phyloP scores from a whole-genome alignment of 1,139 yeast genomes.

The Protomyces pachydermus region DNA sequence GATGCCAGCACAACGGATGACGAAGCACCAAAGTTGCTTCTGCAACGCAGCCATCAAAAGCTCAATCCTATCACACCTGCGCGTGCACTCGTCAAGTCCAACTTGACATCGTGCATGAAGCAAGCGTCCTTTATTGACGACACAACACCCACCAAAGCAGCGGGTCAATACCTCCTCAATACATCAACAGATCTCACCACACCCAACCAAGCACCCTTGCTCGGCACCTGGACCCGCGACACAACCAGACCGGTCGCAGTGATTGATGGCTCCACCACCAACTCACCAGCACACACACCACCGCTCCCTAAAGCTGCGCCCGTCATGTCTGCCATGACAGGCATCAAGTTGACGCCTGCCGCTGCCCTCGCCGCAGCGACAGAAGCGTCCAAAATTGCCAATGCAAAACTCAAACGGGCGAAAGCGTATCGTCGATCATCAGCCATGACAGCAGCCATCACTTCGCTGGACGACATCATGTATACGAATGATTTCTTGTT shows the following conservation, averaged over 20 bases:
- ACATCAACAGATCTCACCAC: conserved; percentile 15
- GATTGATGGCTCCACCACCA: conserved; percentile 20
- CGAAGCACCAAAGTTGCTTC: conserved; percentile 8
- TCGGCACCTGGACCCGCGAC: conserved; percentile 28
- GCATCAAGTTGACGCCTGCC: not conserved
- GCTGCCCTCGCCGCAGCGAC: not conserved
- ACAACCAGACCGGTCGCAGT: conserved; percentile 22
- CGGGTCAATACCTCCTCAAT: not conserved
- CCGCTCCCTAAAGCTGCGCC: not conserved
- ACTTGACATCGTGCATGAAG: conserved; percentile 22
- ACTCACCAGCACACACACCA: conserved; percentile 12
- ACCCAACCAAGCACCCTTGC: conserved; percentile 25
- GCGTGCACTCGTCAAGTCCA: conserved; percentile 4
- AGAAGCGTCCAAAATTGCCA: not conserved
- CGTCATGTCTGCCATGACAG: not conserved
- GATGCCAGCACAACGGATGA: conserved; percentile 21
- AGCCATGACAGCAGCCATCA: conserved; percentile 15
- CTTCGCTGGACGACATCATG: conserved; percentile 26
- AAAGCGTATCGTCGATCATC: conserved; percentile 6
- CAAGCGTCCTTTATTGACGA: conserved; percentile 10
- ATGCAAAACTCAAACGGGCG: not conserved
- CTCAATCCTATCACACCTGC: conserved; percentile 15
- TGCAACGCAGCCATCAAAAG: conserved; percentile 12
- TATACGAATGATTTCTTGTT: conserved; percentile 16
- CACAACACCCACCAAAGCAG: conserved; percentile 12